Percentiles rank a stretch among this genome's conserved stretches.
Evolutionary conservation across 108 stramenopile genomes (phyloP).

Genomic region (Epithemia pelagica): DNA sequence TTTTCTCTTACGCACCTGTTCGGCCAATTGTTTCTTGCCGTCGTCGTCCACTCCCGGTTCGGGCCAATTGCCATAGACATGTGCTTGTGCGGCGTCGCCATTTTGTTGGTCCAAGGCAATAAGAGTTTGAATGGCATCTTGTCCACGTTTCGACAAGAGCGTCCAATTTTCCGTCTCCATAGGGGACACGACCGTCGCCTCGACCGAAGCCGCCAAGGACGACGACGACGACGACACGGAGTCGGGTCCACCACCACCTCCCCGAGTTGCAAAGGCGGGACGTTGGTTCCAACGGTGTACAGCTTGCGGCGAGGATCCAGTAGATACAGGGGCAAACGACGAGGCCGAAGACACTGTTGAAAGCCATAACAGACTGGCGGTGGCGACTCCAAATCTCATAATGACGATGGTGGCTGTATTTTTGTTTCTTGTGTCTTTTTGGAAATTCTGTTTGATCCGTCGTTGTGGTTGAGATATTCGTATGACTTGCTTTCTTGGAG

Average conservation of each 20-base stretch:
- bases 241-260: background rate
- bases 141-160: slow-evolving; percentile 57
- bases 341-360: background rate
- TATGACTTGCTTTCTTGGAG: too few species aligned
- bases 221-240: background rate
- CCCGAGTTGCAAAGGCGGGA: too few species aligned
- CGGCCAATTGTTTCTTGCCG: slow-evolving; percentile 58
- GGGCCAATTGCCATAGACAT: slow-evolving; percentile 89
- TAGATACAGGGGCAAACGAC: too few species aligned
- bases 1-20: slow-evolving; percentile 80
- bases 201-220: background rate
- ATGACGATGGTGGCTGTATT: too few species aligned
- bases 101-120: slow-evolving; percentile 40
- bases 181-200: background rate
- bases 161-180: slow-evolving; percentile 67
- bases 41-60: slow-evolving; percentile 68
- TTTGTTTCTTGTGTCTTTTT: too few species aligned
- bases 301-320: too few species aligned
- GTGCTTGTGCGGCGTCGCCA: slow-evolving; percentile 45
- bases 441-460: too few species aligned
- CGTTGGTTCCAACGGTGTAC: too few species aligned
- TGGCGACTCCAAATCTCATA: background rate
- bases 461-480: too few species aligned
- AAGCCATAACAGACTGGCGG: background rate
- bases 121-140: slow-evolving; percentile 45